Evolutionary conservation across 2,329 filamentous ascomycete species (phyloP).

Genomic region (Chaetothyriales sp.): DNA sequence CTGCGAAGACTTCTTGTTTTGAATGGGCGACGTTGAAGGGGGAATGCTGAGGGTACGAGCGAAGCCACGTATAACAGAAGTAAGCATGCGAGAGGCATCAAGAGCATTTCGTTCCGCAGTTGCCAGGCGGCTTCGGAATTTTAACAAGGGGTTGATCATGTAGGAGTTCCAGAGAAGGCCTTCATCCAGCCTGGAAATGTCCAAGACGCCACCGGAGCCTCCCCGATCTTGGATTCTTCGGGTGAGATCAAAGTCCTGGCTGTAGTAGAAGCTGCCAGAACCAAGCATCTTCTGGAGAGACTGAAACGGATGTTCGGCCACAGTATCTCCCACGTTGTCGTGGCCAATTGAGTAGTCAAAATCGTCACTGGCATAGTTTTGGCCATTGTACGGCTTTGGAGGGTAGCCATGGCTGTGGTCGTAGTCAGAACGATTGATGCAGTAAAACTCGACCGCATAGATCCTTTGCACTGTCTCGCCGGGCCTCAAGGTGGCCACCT

Average conservation of each 20-base stretch:
- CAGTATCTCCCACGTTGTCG: constrained; percentile 52
- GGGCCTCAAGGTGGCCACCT: constrained; percentile 67
- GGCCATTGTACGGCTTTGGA: constrained; percentile 39
- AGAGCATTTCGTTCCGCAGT: constrained; percentile 59
- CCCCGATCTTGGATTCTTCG: constrained; percentile 81
- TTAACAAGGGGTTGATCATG: constrained; percentile 85
- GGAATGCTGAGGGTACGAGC: constrained; percentile 77
- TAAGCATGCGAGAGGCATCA: constrained; percentile 77
- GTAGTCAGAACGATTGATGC: constrained; percentile 71
- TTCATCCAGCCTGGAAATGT: constrained; percentile 84
- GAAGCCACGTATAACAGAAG: constrained; percentile 86
- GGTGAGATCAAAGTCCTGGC: constrained; percentile 93
- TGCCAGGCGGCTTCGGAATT: constrained; percentile 71
- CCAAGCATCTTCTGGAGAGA: constrained; percentile 82
- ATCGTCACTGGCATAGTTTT: constrained; percentile 40
- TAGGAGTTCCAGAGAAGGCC: constrained; percentile 96
- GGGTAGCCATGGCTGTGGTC: constrained; percentile 52
- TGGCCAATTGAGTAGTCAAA: constrained; percentile 34
- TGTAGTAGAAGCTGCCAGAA: constrained; percentile 95
- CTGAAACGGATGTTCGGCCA: constrained; percentile 74
- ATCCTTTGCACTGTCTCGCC: constrained; percentile 85
- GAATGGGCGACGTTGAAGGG: constrained; percentile 50
- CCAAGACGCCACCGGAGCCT: constrained; percentile 37
- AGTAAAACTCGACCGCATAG: constrained; percentile 75
- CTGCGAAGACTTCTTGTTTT: constrained; percentile 52